Conservation (phyloP, 768 basidiomycete species). For the Mycena maculata region DNA sequence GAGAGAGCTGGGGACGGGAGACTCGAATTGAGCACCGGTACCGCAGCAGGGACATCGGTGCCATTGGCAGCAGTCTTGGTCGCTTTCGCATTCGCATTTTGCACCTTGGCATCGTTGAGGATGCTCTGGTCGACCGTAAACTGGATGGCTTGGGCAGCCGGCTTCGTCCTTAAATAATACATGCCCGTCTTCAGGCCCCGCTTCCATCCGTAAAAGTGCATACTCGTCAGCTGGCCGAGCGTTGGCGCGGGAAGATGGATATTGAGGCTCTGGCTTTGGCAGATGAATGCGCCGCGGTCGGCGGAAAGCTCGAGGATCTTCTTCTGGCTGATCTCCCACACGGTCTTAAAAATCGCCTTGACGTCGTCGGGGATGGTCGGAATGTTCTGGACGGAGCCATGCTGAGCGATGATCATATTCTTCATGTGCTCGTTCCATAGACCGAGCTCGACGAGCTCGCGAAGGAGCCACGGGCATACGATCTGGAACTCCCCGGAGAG, state of each 20-base stretch:
- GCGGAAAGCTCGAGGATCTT: constrained; percentile 84
- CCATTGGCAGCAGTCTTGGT: constrained; percentile 19
- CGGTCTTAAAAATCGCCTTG: constrained; percentile 89
- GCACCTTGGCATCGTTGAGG: constrained; percentile 71
- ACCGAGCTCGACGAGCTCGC: constrained; percentile 80
- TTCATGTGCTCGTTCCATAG: constrained; percentile 69
- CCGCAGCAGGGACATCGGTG: constrained; percentile 39
- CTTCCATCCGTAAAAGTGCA: constrained; percentile 92
- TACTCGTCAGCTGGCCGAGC: constrained; percentile 77
- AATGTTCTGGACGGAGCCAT: constrained; percentile 61
- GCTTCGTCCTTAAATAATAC: constrained; percentile 84
- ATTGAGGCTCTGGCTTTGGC: constrained; percentile 84
- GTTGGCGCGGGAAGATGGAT: constrained; percentile 80
- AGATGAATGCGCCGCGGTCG: constrained; percentile 87
- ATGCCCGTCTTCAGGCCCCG: constrained; percentile 88
- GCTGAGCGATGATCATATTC: constrained; percentile 34
- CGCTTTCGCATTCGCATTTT: constrained; percentile 48
- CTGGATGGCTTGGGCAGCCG: constrained; percentile 84
- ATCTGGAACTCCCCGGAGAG: constrained; percentile 89
- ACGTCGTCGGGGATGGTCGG: constrained; percentile 75
- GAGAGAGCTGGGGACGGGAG: constrained; percentile 44
- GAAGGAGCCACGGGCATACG: constrained; percentile 86
- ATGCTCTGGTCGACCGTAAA: constrained; percentile 77
- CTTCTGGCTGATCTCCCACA: constrained; percentile 90
- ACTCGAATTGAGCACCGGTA: constrained; percentile 46